Percentiles rank a stretch among this genome's conserved stretches.
These are phyloP conservation scores for Adenanthera pavonina DNA, from an alignment of 306 rosid genomes.

Conservation along the genomic window DNA sequence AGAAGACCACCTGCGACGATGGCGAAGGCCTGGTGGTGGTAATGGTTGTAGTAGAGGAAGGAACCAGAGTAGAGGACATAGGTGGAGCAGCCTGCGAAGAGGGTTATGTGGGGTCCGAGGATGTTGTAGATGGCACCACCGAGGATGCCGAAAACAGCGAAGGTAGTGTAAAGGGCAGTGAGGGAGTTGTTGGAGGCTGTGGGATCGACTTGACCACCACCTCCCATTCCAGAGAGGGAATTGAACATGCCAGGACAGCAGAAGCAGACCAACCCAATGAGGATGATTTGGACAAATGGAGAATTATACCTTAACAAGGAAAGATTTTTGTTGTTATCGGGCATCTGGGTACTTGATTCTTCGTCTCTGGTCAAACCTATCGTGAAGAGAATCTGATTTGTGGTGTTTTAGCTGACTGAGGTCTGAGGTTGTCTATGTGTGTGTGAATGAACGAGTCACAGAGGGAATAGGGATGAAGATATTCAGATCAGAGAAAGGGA, in stretches of 20 bases:
- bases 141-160: constrained; percentile 81
- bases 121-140: constrained; percentile 95
- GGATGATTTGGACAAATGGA: constrained; percentile 63
- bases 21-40: constrained; percentile 66
- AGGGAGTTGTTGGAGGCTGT: constrained; percentile 77
- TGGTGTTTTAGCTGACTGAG: neutral
- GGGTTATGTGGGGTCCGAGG: constrained; percentile 88
- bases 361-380: constrained; percentile 59
- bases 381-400: neutral
- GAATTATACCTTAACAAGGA: constrained; percentile 73
- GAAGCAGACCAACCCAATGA: constrained; percentile 83
- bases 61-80: constrained; percentile 82
- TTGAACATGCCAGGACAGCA: constrained; percentile 98
- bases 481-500: neutral
- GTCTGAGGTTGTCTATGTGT: neutral
- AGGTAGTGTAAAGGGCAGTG: constrained; percentile 79
- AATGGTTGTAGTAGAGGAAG: constrained; percentile 92
- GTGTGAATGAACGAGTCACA: neutral
- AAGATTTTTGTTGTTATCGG: neutral
- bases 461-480: neutral
- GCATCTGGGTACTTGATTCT: constrained; percentile 38
- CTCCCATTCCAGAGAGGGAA: constrained; percentile 93
- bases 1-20: constrained; percentile 71
- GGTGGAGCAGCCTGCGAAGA: constrained; percentile 75
- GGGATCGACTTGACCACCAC: constrained; percentile 83